Base-by-base conservation (phyloP, 345 rosid species). In the Eucalyptus regnans region DNA sequence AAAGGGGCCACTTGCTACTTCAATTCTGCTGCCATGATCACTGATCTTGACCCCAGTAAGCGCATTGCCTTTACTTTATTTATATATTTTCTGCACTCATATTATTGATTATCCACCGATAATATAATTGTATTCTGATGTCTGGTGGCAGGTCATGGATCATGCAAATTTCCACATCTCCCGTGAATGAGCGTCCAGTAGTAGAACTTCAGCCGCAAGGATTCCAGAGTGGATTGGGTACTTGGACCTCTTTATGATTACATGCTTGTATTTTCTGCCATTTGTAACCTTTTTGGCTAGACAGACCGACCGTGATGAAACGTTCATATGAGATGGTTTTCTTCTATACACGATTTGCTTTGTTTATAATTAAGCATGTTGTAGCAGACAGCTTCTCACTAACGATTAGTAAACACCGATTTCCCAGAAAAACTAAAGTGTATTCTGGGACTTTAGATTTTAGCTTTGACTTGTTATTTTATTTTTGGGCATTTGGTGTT, bases 31-130 rank as follows among this genome's bases (percentile, higher is more conserved):
- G 96, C 95, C 27, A 92, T 95, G 87, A 89, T 94, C 50, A 94
- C 95, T 37, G 93, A 92, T 90, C 95, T 92, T 56, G 95, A 94
- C 89, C 96, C 95, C 33, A 93, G 95, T 93, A 95, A 93, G 91
- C 48, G 14, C 3, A 27, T 1, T 20, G n/a, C 25, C 58, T 52
- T 41, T 50, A n/a, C 9, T 4, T 60, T 60, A 15, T 58, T 43
- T 29, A 15, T 44, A 15, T 46, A 33, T 20, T 71, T n/a, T 49
- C 48, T 44, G 20, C 43, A 54, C 33, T 87, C 89, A 16, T 18
- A 4, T 2, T 2, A 16, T 49, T 1, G 23, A 71, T 66, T 8
- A 46, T 48, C 50, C 50, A 25, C 86, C 17, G 18, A 29, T 1
- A 12, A 43, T 17, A 66, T 3, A 29, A n/a, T 68, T 23, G 20